Evolutionary conservation across 2,329 filamentous ascomycete species (phyloP).

Genomic region (Penicillium sp.): DNA sequence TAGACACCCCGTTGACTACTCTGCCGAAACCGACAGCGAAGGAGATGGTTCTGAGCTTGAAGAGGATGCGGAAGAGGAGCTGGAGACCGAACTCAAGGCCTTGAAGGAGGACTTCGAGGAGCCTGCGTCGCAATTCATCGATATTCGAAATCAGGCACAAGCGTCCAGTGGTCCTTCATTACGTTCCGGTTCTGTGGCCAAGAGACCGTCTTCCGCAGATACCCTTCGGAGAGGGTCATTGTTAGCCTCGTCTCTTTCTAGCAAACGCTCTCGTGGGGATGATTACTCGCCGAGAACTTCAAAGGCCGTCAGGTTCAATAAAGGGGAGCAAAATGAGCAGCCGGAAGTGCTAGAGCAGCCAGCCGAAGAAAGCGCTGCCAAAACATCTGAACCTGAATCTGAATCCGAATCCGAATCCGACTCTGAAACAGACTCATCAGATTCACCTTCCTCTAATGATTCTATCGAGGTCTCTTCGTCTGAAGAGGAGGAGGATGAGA

Average conservation of each 20-base stretch:
- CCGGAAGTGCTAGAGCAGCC: constrained; percentile 6
- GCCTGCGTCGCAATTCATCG: constrained; percentile 18
- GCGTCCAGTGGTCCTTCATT: constrained; percentile 8
- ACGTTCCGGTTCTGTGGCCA: constrained; percentile 19
- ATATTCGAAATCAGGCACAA: constrained; percentile 17
- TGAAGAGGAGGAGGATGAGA: not conserved
- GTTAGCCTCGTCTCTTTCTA: constrained; percentile 20
- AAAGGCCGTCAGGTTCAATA: constrained; percentile 37
- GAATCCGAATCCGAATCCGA: constrained; percentile 29
- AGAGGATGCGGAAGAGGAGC: constrained; percentile 39
- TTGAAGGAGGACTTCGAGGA: constrained; percentile 44
- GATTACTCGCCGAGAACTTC: constrained; percentile 28
- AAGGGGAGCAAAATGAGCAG: constrained; percentile 12
- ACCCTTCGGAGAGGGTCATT: constrained; percentile 15
- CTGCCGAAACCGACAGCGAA: constrained; percentile 33
- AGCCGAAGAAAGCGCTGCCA: constrained; percentile 13
- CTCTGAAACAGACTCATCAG: not conserved
- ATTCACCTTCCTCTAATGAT: not conserved
- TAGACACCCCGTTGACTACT: constrained; percentile 31
- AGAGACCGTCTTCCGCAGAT: constrained; percentile 20
- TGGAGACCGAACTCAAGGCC: constrained; percentile 47
- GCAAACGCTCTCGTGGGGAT: constrained; percentile 20
- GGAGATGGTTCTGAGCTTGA: constrained; percentile 31
- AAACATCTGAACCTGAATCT: constrained; percentile 15
- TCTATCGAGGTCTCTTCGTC: not conserved